phyloP scores from a whole-genome alignment of 345 rosid species.

The Bretschneidera sinensis region DNA sequence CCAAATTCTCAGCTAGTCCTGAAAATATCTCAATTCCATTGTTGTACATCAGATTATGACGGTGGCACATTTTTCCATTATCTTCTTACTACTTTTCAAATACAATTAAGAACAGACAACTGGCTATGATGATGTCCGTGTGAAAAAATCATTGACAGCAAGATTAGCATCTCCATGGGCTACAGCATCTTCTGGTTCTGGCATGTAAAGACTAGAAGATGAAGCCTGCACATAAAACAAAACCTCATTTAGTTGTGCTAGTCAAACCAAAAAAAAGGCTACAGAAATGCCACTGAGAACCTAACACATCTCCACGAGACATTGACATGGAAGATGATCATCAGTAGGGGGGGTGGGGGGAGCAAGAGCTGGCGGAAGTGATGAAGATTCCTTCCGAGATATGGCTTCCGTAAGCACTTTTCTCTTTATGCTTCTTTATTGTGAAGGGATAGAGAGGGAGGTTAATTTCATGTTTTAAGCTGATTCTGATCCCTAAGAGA shows the following conservation, averaged over 20 bases:
- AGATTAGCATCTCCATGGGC: slow-evolving; percentile 88
- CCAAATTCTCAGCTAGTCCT: not conserved
- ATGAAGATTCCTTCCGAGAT: too few relatives aligned
- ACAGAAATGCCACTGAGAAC: too few relatives aligned
- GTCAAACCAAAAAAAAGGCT: not conserved
- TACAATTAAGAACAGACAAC: not conserved
- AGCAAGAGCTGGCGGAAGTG: too few relatives aligned
- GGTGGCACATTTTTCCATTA: slow-evolving; percentile 4
- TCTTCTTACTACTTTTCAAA: slow-evolving; percentile 9
- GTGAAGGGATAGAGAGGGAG: too few relatives aligned
- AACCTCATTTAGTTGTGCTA: not conserved
- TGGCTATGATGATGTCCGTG: slow-evolving; percentile 40
- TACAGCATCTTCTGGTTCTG: slow-evolving; percentile 95
- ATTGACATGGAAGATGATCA: too few relatives aligned
- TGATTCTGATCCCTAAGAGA: too few relatives aligned
- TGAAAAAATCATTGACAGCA: slow-evolving; percentile 84
- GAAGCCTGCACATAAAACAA: slow-evolving; percentile 60
- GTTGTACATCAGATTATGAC: not conserved
- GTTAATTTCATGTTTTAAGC: too few relatives aligned
- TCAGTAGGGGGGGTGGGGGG: too few relatives aligned
- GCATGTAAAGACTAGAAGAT: slow-evolving; percentile 70
- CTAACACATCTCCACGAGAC: too few relatives aligned
- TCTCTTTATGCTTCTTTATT: too few relatives aligned
- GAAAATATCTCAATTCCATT: not conserved
- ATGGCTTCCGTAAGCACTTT: too few relatives aligned